A percentile compares a stretch with the other conserved stretches of the same genome.
Conservation (phyloP, 2,329 filamentous ascomycete genomes). For the Neophaeococcomyces aloes region DNA sequence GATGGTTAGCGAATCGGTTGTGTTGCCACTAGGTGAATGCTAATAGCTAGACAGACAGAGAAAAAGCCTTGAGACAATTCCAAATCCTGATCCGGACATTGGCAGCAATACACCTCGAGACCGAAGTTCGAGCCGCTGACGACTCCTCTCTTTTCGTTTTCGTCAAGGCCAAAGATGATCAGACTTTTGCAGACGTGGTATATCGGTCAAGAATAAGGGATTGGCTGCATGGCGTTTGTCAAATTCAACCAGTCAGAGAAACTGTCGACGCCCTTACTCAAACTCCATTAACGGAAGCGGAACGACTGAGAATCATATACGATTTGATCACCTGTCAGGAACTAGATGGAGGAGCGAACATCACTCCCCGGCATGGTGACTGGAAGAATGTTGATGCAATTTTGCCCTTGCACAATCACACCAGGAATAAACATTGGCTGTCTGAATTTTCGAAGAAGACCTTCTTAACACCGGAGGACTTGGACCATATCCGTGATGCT, state of each 20-base stretch:
- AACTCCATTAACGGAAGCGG: slow-evolving; percentile 75
- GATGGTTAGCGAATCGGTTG: slow-evolving; percentile 29
- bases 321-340: slow-evolving; percentile 66
- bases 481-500: slow-evolving; percentile 64
- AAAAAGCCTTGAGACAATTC: slow-evolving; percentile 63
- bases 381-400: slow-evolving; percentile 65
- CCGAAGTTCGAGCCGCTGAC: slow-evolving; percentile 74
- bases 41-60: slow-evolving; percentile 44
- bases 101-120: slow-evolving; percentile 67
- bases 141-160: slow-evolving; percentile 70
- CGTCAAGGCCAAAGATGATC: slow-evolving; percentile 64
- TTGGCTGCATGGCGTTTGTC: slow-evolving; percentile 82
- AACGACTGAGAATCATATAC: slow-evolving; percentile 78
- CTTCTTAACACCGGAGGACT: slow-evolving; percentile 52
- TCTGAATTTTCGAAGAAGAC: slow-evolving; percentile 64
- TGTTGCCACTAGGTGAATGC: slow-evolving; percentile 4
- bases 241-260: slow-evolving; percentile 64
- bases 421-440: slow-evolving; percentile 66
- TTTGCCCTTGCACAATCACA: slow-evolving; percentile 69
- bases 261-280: slow-evolving; percentile 55
- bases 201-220: slow-evolving; percentile 84
- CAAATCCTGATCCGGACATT: slow-evolving; percentile 66
- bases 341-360: slow-evolving; percentile 67
- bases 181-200: slow-evolving; percentile 66
- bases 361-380: slow-evolving; percentile 56